Conservation (phyloP, 2,329 filamentous ascomycete species). For the Laburnicola sp. region DNA sequence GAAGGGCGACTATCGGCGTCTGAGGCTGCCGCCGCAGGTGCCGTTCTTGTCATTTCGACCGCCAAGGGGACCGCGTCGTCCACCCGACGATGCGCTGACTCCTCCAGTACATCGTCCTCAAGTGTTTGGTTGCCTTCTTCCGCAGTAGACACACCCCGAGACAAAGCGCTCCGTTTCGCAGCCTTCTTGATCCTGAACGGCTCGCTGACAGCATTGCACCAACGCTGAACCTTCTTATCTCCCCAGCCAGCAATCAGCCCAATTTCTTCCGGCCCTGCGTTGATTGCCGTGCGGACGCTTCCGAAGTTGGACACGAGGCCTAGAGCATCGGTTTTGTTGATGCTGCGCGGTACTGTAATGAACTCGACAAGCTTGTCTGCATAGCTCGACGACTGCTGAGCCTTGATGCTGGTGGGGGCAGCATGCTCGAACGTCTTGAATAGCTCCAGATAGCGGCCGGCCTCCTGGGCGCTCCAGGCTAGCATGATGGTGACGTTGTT, state of each 20-base stretch:
- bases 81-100: constrained; percentile 33
- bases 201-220: constrained; percentile 79
- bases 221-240: constrained; percentile 88
- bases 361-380: constrained; percentile 89
- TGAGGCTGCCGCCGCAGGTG: constrained; percentile 16
- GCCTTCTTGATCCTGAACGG: constrained; percentile 78
- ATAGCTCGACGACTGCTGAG: constrained; percentile 81
- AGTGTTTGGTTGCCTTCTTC: constrained; percentile 25
- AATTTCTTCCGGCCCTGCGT: constrained; percentile 84
- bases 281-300: constrained; percentile 81
- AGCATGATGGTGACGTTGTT: constrained; percentile 91
- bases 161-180: constrained; percentile 55
- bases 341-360: constrained; percentile 81
- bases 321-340: constrained; percentile 95
- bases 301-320: constrained; percentile 91
- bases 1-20: constrained; percentile 45
- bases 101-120: constrained; percentile 18
- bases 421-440: constrained; percentile 95
- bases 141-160: constrained; percentile 31
- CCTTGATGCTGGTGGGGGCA: constrained; percentile 77
- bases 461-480: constrained; percentile 93
- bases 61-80: constrained; percentile 38
- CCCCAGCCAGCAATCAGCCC: constrained; percentile 89
- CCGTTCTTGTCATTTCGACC: constrained; percentile 24
- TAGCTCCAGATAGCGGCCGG: constrained; percentile 87